Evolutionary conservation across 2,329 filamentous ascomycete genomes (phyloP).

Genomic region (Pestalotiopsis fici): DNA sequence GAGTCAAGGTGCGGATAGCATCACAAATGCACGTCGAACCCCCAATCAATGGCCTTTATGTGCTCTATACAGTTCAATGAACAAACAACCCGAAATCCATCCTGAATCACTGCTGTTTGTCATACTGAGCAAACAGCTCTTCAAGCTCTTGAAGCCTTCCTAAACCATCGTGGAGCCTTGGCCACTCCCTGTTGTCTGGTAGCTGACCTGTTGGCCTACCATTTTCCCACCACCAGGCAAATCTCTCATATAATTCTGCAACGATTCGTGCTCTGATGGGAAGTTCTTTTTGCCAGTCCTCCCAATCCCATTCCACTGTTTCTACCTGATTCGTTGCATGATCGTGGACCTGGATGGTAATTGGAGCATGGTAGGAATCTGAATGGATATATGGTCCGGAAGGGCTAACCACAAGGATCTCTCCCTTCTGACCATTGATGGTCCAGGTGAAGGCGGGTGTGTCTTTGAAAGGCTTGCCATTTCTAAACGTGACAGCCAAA

Average conservation of each 20-base stretch:
- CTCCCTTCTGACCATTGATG: constrained; percentile 52
- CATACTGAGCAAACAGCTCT: constrained; percentile 22
- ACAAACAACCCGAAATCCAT: too few species aligned
- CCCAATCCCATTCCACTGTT: constrained; percentile 43
- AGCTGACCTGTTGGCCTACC: constrained; percentile 14
- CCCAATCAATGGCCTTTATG: too few species aligned
- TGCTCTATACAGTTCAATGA: too few species aligned
- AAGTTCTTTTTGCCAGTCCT: constrained; percentile 46
- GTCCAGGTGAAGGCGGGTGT: constrained; percentile 48
- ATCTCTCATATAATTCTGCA: constrained; percentile 57
- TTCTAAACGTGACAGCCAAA: constrained; percentile 44
- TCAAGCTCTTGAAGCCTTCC: constrained; percentile 19
- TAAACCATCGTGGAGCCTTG: constrained; percentile 36
- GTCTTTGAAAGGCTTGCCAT: constrained; percentile 49
- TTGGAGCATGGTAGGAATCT: constrained; percentile 34
- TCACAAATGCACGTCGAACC: too few species aligned
- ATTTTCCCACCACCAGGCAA: constrained; percentile 34
- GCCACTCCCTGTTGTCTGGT: constrained; percentile 33
- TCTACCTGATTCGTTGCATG: constrained; percentile 43
- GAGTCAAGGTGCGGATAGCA: too few species aligned
- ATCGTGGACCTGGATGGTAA: constrained; percentile 53
- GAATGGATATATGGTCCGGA: constrained; percentile 27
- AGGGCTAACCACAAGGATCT: constrained; percentile 40
- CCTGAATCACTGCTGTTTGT: not conserved
- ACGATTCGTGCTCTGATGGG: constrained; percentile 48